These are phyloP conservation scores for Adenanthera pavonina DNA, from an alignment of 306 rosid genomes.

Conservation along the genomic window DNA sequence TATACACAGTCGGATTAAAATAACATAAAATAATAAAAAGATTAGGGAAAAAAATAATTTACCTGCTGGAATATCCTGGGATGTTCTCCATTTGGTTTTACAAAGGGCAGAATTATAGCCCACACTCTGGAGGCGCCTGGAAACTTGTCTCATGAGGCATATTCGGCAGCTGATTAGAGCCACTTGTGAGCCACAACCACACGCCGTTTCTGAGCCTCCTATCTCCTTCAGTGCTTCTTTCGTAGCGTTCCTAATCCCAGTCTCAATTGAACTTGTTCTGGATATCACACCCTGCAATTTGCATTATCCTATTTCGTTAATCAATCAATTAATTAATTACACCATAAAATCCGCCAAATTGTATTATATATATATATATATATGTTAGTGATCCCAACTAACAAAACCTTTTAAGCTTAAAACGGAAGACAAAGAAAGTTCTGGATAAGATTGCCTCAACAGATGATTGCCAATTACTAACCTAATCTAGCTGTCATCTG, in stretches of 20 bases:
- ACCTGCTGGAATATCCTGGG: conserved; percentile 74
- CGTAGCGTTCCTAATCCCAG: conserved; percentile 58
- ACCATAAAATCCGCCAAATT: too few species aligned
- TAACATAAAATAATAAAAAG: not conserved
- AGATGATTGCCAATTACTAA: not conserved
- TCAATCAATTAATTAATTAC: not conserved
- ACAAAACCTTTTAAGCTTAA: conserved; percentile 7
- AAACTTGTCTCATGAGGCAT: conserved; percentile 70
- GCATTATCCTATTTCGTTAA: not conserved
- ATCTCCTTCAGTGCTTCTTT: conserved; percentile 61
- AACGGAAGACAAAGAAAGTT: not conserved
- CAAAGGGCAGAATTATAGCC: conserved; percentile 74
- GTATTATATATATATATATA: too few species aligned
- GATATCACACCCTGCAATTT: conserved; percentile 52
- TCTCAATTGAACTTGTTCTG: conserved; percentile 61
- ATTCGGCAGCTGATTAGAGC: conserved; percentile 52
- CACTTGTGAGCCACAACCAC: conserved; percentile 60
- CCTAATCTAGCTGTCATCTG: not conserved
- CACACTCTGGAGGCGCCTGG: conserved; percentile 50
- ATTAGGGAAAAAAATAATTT: not conserved
- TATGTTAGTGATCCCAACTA: too few species aligned
- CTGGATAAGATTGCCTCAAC: not conserved
- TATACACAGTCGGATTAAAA: too few species aligned
- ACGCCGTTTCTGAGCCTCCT: conserved; percentile 39
- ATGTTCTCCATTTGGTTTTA: conserved; percentile 76